Evolutionary conservation across 371 early-diverging fungal genomes (phyloP), one percentile per base, ranked within the genome.

Genomic region (Mucor irregularis): DNA sequence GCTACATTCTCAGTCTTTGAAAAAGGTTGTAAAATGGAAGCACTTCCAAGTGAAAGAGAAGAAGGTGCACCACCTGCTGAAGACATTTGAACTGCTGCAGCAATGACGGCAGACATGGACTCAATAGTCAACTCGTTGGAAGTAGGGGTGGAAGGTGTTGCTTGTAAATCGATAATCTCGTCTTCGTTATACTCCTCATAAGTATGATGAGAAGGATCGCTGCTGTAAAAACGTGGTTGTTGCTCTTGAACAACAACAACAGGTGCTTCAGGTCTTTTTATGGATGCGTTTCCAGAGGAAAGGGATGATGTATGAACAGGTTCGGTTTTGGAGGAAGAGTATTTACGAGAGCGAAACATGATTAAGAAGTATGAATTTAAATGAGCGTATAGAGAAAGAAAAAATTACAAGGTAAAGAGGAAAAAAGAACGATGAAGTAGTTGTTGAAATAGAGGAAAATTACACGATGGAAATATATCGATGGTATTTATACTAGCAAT

Each of bases 71-170:
- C 61, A 6, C 53, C 48, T 16, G 59, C 55, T 8, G 67, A 22
- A 13, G 78, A 68, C 58, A 78, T 62, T 53, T 73, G 71, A 10
- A 74, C 73, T 17, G 80, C 80, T 14, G 74, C 71, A 6, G 80
- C 75, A 51, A 79, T 68, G 7, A 69, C 72, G 6, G 74, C 72
- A 4, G 80, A 71, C 74, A 79, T 76, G 35, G 70, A 55, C 43
- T 79, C 74, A 19, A 78, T 65, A 1, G 75, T 71, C 4, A 75
- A 26, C 19, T 58, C 61, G 3, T 56, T 47, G 30, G 46, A 10
- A 45, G 30, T 26, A 33, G 48, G 22, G 26, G 21, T 44, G n/a
- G n/a, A n/a, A n/a, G 56, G 49, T 6, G 46, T 0, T 29, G 53
- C 54, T 35, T 60, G 61, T 30, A 60, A 60, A 19, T 60, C 61